Evolutionary conservation across 306 rosid species (phyloP).

Genomic region (Dryas drummondii): DNA sequence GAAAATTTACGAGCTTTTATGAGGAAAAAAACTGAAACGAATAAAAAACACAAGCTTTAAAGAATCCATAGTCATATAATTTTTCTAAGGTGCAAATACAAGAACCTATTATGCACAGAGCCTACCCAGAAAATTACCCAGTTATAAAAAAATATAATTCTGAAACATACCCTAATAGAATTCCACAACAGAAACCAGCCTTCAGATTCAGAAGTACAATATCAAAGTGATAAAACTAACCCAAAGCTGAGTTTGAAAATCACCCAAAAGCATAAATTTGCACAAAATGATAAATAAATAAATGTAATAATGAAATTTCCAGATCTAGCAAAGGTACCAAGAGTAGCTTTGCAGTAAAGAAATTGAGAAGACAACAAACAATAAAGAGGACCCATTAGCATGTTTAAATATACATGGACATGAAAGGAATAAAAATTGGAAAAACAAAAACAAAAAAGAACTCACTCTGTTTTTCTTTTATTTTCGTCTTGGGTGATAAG

Average conservation of each 20-base stretch:
- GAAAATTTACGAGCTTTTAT: background rate
- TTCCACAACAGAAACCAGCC: conserved; percentile 19
- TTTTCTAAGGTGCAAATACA: background rate
- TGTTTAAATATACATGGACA: background rate
- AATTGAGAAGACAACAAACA: background rate
- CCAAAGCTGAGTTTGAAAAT: conserved; percentile 10
- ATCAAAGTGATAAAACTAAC: background rate
- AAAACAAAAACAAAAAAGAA: background rate
- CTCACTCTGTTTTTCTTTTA: too few relatives aligned
- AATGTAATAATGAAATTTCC: background rate
- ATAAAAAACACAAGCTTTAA: background rate
- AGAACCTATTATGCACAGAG: background rate
- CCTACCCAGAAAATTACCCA: conserved; percentile 12
- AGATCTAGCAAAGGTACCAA: conserved; percentile 33
- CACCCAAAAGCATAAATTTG: conserved; percentile 15
- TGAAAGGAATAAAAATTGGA: conserved; percentile 5
- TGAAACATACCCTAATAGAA: background rate
- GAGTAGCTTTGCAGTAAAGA: conserved; percentile 23
- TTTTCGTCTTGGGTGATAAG: too few relatives aligned
- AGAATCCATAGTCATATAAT: background rate
- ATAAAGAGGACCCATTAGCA: background rate
- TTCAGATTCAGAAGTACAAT: conserved; percentile 17
- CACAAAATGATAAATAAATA: background rate
- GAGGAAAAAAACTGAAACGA: background rate
- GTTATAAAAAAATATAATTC: background rate